Conservation (phyloP, 192 early-diverging fungal genomes). For the Entomortierella beljakovae region DNA sequence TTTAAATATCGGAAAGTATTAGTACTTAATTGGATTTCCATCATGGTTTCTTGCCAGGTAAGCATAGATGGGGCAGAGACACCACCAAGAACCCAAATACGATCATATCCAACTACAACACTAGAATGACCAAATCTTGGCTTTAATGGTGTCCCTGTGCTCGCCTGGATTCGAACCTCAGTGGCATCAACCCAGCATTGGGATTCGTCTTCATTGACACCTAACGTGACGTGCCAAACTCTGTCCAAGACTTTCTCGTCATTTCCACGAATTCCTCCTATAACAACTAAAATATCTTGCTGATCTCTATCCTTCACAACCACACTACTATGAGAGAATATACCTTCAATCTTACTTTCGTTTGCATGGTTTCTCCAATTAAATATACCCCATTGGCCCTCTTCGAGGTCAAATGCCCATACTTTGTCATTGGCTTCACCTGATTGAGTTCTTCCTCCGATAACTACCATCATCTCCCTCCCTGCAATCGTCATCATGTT, state of each 20-base stretch:
- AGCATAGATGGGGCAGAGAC: slow-evolving; percentile 40
- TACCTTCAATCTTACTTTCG: background rate
- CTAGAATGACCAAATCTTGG: slow-evolving; percentile 47
- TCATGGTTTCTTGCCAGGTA: slow-evolving; percentile 43
- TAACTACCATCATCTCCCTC: slow-evolving; percentile 44
- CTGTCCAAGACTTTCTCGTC: slow-evolving; percentile 31
- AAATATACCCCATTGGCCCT: slow-evolving; percentile 33
- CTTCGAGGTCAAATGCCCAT: slow-evolving; percentile 42
- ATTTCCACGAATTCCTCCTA: slow-evolving; percentile 36
- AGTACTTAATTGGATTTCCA: slow-evolving; percentile 25
- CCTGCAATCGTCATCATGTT: slow-evolving; percentile 41
- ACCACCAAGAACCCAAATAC: slow-evolving; percentile 42
- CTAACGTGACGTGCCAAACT: slow-evolving; percentile 16
- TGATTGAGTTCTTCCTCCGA: slow-evolving; percentile 29
- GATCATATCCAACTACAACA: slow-evolving; percentile 15
- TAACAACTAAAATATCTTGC: slow-evolving; percentile 11
- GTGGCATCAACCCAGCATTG: slow-evolving; percentile 13
- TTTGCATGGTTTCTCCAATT: background rate
- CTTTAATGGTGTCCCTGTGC: background rate
- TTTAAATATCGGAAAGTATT: slow-evolving; percentile 17
- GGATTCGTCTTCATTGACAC: background rate
- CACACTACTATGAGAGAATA: slow-evolving; percentile 37
- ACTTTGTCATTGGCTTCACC: slow-evolving; percentile 26
- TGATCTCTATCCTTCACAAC: slow-evolving; percentile 16
- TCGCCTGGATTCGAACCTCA: slow-evolving; percentile 11